Percentiles rank a stretch among this genome's conserved stretches.
These are phyloP conservation scores for Thielaviopsis ethacetica DNA, from an alignment of 2,329 filamentous ascomycete genomes.

Conservation along the genomic window DNA sequence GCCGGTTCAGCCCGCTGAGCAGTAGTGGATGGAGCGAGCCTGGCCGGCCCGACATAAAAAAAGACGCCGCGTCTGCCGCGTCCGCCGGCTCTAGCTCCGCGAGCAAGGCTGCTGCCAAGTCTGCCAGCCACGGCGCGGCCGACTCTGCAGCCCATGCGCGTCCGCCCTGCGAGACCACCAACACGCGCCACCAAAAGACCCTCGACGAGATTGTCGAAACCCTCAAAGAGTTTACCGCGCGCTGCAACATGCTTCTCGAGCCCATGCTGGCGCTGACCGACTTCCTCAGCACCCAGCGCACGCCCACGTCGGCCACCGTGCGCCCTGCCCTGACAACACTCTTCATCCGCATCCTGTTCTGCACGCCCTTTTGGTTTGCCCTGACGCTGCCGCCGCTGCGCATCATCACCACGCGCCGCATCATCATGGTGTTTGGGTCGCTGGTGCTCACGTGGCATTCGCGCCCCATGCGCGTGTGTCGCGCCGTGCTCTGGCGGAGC, in stretches of 20 bases:
- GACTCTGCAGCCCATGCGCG: slow-evolving; percentile 23
- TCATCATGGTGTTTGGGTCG: slow-evolving; percentile 75
- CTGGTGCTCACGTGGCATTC: slow-evolving; percentile 85
- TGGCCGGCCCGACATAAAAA: slow-evolving; percentile 15
- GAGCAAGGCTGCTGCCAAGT: slow-evolving; percentile 16
- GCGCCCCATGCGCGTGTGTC: slow-evolving; percentile 64
- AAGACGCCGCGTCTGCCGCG: not conserved
- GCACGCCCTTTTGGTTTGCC: slow-evolving; percentile 75
- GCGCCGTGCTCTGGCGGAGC: slow-evolving; percentile 83
- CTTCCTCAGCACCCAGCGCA: slow-evolving; percentile 80
- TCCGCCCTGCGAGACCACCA: slow-evolving; percentile 33
- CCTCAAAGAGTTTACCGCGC: slow-evolving; percentile 71
- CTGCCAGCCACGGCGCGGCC: not conserved
- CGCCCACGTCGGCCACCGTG: slow-evolving; percentile 80
- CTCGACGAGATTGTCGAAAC: slow-evolving; percentile 95
- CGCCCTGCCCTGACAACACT: slow-evolving; percentile 76
- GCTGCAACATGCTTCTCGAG: slow-evolving; percentile 84
- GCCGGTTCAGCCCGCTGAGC: slow-evolving; percentile 77
- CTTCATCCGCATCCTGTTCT: slow-evolving; percentile 73
- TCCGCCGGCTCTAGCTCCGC: slow-evolving; percentile 17
- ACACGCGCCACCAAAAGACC: slow-evolving; percentile 74
- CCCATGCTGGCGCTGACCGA: slow-evolving; percentile 80
- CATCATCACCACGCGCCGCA: slow-evolving; percentile 72
- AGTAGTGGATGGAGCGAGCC: slow-evolving; percentile 58
- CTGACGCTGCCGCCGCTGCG: slow-evolving; percentile 69